Evolutionary conservation across 768 basidiomycete species (phyloP), one percentile per base, ranked within the genome.

Genomic region (Suillus paluster): DNA sequence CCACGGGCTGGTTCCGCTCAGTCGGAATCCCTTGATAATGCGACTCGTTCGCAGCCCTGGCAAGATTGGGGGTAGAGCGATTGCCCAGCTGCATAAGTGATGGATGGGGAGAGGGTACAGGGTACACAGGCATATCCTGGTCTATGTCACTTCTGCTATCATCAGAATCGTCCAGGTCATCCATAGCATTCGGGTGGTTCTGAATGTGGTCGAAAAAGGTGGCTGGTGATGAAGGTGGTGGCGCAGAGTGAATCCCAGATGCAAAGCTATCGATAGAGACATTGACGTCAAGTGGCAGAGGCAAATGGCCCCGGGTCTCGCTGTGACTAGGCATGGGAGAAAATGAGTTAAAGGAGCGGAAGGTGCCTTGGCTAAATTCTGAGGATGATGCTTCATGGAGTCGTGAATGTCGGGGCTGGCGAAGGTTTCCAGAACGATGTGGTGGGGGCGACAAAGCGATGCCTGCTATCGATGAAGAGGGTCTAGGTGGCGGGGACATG

Each of bases 191-290:
- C 7, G 84, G 84, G 48, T 89, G 86, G 17, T 82, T 77, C 66
- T 91, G 88, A 49, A 92, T 86, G 63, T 77, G 83, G 75, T 92
- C 90, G 72, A 92, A 92, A 80, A 92, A 92, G 34, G 85, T 85
- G 27, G 86, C 83, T 0, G 88, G 85, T 15, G 89, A 86, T 7
- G 86, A 80, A 2, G 88, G 86, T 15, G 82, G 84, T 15, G 89
- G 88, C 38, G 85, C 87, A 46, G 86, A 85, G 60, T 84, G 84
- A 19, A 88, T 78, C 14, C 79, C 75, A 38, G 80, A 77, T 30
- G 80, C 72, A 39, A 80, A 74, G 58, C 72, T 74, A 46, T 77
- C 75, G 21, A 78, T 67, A 8, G 88, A 84, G 46, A 85, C 81
- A 55, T 81, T 78, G 11, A 87, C 69, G 21, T 78, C 73, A 56